Percentiles rank a stretch among this genome's conserved stretches.
Evolutionary conservation across 1,284 basidiomycete species (phyloP).

Genomic region (Ustilago loliicola): DNA sequence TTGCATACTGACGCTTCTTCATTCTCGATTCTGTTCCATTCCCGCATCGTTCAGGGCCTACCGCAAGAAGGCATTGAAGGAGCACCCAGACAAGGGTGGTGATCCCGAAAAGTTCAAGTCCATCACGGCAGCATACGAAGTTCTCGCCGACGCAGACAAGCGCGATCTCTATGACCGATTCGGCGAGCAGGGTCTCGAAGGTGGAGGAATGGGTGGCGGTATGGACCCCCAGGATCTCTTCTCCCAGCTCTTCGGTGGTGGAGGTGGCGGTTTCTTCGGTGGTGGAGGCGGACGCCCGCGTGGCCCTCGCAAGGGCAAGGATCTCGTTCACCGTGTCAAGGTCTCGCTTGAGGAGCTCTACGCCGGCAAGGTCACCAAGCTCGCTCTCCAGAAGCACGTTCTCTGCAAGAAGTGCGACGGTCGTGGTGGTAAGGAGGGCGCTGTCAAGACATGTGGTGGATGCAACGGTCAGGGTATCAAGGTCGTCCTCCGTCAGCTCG

Average conservation of each 20-base stretch:
- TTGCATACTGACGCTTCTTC: neutral
- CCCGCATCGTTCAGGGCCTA: slow-evolving; percentile 38
- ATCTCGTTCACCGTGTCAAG: slow-evolving; percentile 95
- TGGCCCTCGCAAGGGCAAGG: slow-evolving; percentile 97
- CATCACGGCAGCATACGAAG: slow-evolving; percentile 95
- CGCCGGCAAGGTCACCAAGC: slow-evolving; percentile 97
- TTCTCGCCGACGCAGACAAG: slow-evolving; percentile 90
- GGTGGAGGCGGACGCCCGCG: slow-evolving; percentile 76
- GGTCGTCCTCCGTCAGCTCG: slow-evolving; percentile 93
- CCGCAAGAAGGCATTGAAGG: slow-evolving; percentile 66
- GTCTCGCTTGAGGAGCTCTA: slow-evolving; percentile 98
- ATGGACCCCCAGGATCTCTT: slow-evolving; percentile 99
- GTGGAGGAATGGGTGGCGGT: slow-evolving; percentile 78
- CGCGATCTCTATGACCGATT: slow-evolving; percentile 82
- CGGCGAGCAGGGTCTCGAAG: slow-evolving; percentile 89
- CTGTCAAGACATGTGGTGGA: slow-evolving; percentile 82
- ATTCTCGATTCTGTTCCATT: neutral
- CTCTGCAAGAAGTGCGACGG: slow-evolving; percentile 94
- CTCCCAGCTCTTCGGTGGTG: slow-evolving; percentile 90
- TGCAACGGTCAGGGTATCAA: slow-evolving; percentile 94
- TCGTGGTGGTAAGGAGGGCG: slow-evolving; percentile 96
- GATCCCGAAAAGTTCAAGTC: slow-evolving; percentile 97
- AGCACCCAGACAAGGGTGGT: slow-evolving; percentile 95
- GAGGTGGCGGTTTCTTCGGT: slow-evolving; percentile 76
- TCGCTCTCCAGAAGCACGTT: slow-evolving; percentile 94